Conservation (phyloP, 2,329 filamentous ascomycete genomes). For the Fusarium brachygibbosum region DNA sequence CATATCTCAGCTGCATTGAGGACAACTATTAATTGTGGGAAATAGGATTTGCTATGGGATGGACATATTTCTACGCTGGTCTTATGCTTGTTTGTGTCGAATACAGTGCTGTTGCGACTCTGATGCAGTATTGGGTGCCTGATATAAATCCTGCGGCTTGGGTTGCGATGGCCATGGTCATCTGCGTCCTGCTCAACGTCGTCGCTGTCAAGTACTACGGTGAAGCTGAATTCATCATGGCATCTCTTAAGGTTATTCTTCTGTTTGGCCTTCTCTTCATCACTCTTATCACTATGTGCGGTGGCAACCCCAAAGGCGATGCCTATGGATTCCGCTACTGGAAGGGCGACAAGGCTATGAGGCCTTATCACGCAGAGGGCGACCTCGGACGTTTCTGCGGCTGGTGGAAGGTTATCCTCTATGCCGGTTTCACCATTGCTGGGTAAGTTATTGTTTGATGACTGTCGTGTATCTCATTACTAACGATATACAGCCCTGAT, state of each 20-base stretch:
- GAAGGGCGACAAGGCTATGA: slow-evolving; percentile 53
- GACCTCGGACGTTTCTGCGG: slow-evolving; percentile 73
- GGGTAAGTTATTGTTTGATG: slow-evolving; percentile 45
- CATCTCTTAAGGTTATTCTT: slow-evolving; percentile 65
- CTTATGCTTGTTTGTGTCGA: slow-evolving; percentile 62
- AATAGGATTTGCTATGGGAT: slow-evolving; percentile 64
- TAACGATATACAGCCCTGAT: slow-evolving; percentile 62
- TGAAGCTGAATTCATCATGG: slow-evolving; percentile 66
- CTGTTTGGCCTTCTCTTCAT: slow-evolving; percentile 69
- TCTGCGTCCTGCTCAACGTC: slow-evolving; percentile 63
- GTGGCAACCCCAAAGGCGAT: slow-evolving; percentile 73
- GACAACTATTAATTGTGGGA: neutral
- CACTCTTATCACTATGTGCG: slow-evolving; percentile 77
- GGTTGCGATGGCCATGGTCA: slow-evolving; percentile 62
- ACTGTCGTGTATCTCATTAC: neutral
- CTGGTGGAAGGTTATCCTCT: slow-evolving; percentile 68
- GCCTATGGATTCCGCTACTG: slow-evolving; percentile 75
- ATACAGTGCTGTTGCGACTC: slow-evolving; percentile 60
- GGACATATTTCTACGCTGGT: slow-evolving; percentile 65
- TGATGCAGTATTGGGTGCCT: slow-evolving; percentile 61
- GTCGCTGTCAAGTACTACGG: slow-evolving; percentile 61
- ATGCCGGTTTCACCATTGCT: slow-evolving; percentile 76
- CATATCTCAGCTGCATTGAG: neutral
- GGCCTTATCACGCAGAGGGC: slow-evolving; percentile 57
- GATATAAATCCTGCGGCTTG: slow-evolving; percentile 62